Evolutionary conservation across 2,329 filamentous ascomycete genomes (phyloP), one percentile per base, ranked within the genome.

Genomic region (Stagonosporopsis rhizophila): DNA sequence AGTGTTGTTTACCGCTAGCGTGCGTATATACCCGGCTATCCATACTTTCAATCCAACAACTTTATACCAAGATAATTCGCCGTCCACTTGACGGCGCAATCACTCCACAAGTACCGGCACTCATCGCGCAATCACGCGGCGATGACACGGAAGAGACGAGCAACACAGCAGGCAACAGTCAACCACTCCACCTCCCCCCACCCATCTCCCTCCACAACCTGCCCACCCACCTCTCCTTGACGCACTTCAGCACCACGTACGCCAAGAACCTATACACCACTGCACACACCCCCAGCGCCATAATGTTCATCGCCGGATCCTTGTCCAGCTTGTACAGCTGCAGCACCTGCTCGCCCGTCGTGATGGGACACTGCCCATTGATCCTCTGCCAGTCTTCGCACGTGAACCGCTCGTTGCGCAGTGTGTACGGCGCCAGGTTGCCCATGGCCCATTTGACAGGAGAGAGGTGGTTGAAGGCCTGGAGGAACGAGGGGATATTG

Each of bases 381-480:
- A 90, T 73, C 34, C 79, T 78, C 76, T 92, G 87, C 8, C 73
- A 76, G 2, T 83, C 80, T 2, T 80, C 82, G 70, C 90, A 93
- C 1, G 84, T 84, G 64, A 93, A 92, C 0, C 69, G 52, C 6
- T 90, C 81, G 0, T 80, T 82, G 6, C 81, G 76, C 30, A 93
- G 74, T 0, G 86, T 86, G 61, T 87, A 91, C 0, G 86, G 84
- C 0, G 86, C 87, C 35, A 93, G 75, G 30, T 89, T 89, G 0
- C 85, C 85, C 3, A 88, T 81, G 0, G 85, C 82, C 68, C 91
- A 93, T 48, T 89, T 87, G 49, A 91, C 82, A 0, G 90, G 90
- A 1, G 83, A 87, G 42, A 92, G 81, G 70, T 91, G 87, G 70
- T 92, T 92, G 69, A 91, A 82, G 0, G 82, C 86, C 60, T 86